A percentile compares a stretch with the other conserved stretches of the same genome.
These are phyloP conservation scores for Galerina marginata DNA, from an alignment of 768 basidiomycete species.

Conservation along the genomic window DNA sequence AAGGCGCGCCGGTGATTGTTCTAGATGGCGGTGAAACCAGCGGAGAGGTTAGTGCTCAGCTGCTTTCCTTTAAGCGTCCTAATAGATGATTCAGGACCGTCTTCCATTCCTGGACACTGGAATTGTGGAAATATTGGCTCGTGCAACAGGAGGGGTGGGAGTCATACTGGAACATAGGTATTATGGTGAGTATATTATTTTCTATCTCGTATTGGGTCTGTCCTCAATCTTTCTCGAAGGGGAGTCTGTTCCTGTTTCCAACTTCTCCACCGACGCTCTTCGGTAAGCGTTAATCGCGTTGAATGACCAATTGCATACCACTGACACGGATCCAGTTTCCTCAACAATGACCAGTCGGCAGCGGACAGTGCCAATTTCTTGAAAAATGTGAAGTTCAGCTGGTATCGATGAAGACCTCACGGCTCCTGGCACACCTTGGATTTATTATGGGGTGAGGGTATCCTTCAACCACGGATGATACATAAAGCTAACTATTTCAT, in stretches of 20 bases:
- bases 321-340: constrained; percentile 58
- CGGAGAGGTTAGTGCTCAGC: constrained; percentile 56
- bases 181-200: constrained; percentile 61
- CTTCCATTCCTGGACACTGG: constrained; percentile 74
- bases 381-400: constrained; percentile 73
- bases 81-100: constrained; percentile 39
- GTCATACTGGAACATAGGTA: constrained; percentile 94
- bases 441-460: constrained; percentile 84
- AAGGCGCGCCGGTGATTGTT: constrained; percentile 84
- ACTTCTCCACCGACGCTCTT: constrained; percentile 83
- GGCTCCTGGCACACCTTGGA: constrained; percentile 80
- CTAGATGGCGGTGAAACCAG: constrained; percentile 94
- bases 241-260: constrained; percentile 72
- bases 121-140: constrained; percentile 85
- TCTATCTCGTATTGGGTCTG: not conserved
- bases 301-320: not conserved
- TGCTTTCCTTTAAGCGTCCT: not conserved
- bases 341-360: constrained; percentile 88
- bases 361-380: constrained; percentile 95
- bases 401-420: constrained; percentile 75
- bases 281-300: constrained; percentile 47
- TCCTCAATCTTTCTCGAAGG: constrained; percentile 43
- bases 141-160: constrained; percentile 85
- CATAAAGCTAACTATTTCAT: not conserved
- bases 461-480: not conserved